Percentiles rank a stretch among this genome's conserved stretches.
These are phyloP conservation scores for Epichloe festucae DNA, from an alignment of 2,329 filamentous ascomycete genomes.

Conservation along the genomic window DNA sequence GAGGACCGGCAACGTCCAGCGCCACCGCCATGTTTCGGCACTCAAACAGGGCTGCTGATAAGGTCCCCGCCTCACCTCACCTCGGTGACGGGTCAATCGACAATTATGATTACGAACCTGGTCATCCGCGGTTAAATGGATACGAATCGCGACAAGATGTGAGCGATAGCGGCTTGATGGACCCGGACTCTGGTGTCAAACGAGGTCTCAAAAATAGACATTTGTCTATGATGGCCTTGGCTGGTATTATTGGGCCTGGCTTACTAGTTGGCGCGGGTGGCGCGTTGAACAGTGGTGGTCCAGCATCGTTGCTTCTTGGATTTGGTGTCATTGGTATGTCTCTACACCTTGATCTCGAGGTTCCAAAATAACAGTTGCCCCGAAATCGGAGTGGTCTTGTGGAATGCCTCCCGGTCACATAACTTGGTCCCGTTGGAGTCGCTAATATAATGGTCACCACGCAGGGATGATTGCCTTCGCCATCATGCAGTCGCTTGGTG, in stretches of 20 bases:
- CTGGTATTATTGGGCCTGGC: conserved; percentile 54
- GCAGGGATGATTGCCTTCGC: conserved; percentile 46
- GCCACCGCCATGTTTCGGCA: conserved; percentile 3
- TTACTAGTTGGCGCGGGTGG: conserved; percentile 60
- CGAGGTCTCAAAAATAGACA: conserved; percentile 57
- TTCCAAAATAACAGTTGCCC: not conserved
- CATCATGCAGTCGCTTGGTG: conserved; percentile 62
- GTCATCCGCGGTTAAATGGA: conserved; percentile 9
- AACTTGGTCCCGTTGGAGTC: not conserved
- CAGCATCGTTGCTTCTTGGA: conserved; percentile 59
- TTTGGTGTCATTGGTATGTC: conserved; percentile 50
- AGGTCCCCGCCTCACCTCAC: not conserved
- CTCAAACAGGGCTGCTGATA: not conserved
- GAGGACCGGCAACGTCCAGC: not conserved
- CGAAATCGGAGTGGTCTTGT: not conserved
- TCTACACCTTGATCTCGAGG: too few species aligned
- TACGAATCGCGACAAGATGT: conserved; percentile 6
- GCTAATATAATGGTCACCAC: not conserved
- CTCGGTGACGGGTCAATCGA: conserved; percentile 9
- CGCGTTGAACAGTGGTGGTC: conserved; percentile 55
- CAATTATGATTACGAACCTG: conserved; percentile 7
- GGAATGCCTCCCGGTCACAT: not conserved
- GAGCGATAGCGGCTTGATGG: conserved; percentile 30
- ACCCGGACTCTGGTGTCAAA: conserved; percentile 53
- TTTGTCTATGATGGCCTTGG: conserved; percentile 52